Evolutionary conservation across 2,329 filamentous ascomycete species (phyloP).

Genomic region (Pleoardoris graminearum): DNA sequence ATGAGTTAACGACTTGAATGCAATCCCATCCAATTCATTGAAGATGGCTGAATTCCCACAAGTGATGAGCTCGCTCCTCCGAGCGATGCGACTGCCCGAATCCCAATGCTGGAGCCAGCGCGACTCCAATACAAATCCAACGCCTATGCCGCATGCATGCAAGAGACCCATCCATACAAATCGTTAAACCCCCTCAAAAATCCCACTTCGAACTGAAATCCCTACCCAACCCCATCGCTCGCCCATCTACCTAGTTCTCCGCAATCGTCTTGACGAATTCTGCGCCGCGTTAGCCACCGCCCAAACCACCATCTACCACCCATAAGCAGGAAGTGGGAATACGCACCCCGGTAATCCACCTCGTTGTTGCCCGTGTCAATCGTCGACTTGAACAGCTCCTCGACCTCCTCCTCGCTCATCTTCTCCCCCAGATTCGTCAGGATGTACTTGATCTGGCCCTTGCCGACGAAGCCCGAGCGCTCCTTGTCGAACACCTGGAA

Average conservation of each 20-base stretch:
- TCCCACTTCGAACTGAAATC: too few relatives aligned
- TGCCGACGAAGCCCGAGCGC: slow-evolving; percentile 95
- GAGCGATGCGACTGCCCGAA: slow-evolving; percentile 8
- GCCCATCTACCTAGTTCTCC: slow-evolving; percentile 37
- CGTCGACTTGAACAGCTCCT: slow-evolving; percentile 90
- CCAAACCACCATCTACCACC: background rate
- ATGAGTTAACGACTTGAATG: background rate
- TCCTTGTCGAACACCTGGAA: slow-evolving; percentile 99
- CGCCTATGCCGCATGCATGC: slow-evolving; percentile 31
- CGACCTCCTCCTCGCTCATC: slow-evolving; percentile 98
- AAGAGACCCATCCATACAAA: slow-evolving; percentile 28
- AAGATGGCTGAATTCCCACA: background rate
- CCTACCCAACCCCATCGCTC: background rate
- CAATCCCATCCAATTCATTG: background rate
- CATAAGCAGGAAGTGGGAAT: background rate
- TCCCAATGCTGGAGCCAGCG: too few relatives aligned
- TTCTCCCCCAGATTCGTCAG: slow-evolving; percentile 98
- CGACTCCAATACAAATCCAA: slow-evolving; percentile 25
- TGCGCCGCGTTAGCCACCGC: slow-evolving; percentile 13
- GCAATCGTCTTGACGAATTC: slow-evolving; percentile 47
- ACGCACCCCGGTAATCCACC: slow-evolving; percentile 92
- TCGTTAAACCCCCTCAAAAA: slow-evolving; percentile 9
- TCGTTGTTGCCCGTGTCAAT: slow-evolving; percentile 95
- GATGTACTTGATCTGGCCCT: slow-evolving; percentile 97
- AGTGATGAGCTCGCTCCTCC: background rate